Evolutionary conservation across 345 rosid species (phyloP).

Genomic region (Brassica rapa): DNA sequence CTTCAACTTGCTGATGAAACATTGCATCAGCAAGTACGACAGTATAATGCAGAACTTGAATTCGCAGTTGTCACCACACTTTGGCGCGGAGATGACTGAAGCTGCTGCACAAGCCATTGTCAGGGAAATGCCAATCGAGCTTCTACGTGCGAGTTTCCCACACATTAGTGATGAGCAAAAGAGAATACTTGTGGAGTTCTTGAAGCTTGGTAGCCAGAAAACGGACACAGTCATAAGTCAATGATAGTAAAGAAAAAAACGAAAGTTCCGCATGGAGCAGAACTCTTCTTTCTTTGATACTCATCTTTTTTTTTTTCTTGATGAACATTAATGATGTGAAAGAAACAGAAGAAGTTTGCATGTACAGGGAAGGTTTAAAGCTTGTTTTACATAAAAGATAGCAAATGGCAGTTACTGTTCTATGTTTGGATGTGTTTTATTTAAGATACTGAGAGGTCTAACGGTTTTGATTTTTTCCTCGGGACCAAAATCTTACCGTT

Average conservation of each 20-base stretch:
- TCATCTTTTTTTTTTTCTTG: neutral
- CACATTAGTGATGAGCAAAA: slow-evolving; percentile 67
- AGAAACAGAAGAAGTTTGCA: slow-evolving; percentile 6
- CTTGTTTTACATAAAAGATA: slow-evolving; percentile 23
- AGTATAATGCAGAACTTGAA: slow-evolving; percentile 66
- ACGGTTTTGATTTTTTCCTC: neutral
- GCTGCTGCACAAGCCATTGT: slow-evolving; percentile 69
- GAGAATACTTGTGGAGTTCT: slow-evolving; percentile 68
- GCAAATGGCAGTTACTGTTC: slow-evolving; percentile 1
- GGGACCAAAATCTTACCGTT: neutral
- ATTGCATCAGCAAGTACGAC: slow-evolving; percentile 76
- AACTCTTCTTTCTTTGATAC: neutral
- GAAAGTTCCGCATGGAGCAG: slow-evolving; percentile 6
- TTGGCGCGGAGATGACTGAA: slow-evolving; percentile 47
- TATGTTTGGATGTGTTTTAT: neutral
- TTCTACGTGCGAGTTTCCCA: slow-evolving; percentile 72
- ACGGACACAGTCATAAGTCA: slow-evolving; percentile 9
- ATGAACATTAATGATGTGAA: slow-evolving; percentile 12
- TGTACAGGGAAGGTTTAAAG: slow-evolving; percentile 19
- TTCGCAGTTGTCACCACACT: slow-evolving; percentile 41
- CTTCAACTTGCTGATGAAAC: slow-evolving; percentile 74
- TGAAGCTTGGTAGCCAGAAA: slow-evolving; percentile 58
- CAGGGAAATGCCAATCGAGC: slow-evolving; percentile 83
- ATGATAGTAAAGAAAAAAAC: neutral
- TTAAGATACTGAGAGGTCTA: neutral